Conservation (phyloP, 2,329 filamentous ascomycete species). For the Keithomyces neogunnii region DNA sequence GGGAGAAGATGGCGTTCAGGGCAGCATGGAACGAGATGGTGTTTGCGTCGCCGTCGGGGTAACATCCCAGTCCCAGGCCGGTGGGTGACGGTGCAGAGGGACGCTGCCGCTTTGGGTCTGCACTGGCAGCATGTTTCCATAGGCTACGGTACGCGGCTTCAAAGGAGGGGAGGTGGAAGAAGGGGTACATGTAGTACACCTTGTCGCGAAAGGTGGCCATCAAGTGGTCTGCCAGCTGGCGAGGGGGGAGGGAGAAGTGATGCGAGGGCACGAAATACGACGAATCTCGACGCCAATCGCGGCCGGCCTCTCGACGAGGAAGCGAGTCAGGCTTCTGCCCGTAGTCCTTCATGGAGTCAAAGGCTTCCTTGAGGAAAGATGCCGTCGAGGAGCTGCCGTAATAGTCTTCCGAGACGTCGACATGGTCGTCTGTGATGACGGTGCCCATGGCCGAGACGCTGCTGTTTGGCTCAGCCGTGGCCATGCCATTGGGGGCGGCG, state of each 20-base stretch:
- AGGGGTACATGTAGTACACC: slow-evolving; percentile 34
- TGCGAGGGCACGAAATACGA: slow-evolving; percentile 9
- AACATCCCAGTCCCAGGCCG: slow-evolving; percentile 23
- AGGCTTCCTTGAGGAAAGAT: slow-evolving; percentile 30
- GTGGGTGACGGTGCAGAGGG: not conserved
- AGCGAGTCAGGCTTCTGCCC: not conserved
- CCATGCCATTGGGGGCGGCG: not conserved
- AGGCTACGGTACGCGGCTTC: slow-evolving; percentile 28
- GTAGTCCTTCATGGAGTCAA: slow-evolving; percentile 16
- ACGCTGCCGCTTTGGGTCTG: not conserved
- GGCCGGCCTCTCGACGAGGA: not conserved
- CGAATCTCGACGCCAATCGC: slow-evolving; percentile 6
- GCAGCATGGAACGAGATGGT: slow-evolving; percentile 27
- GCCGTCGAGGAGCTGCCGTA: slow-evolving; percentile 14
- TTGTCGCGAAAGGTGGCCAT: slow-evolving; percentile 28
- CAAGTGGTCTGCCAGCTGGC: slow-evolving; percentile 31
- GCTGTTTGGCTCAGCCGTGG: slow-evolving; percentile 2
- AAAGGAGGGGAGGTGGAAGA: slow-evolving; percentile 33
- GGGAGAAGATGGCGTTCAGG: slow-evolving; percentile 22
- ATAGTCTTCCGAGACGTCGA: slow-evolving; percentile 2
- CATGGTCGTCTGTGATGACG: slow-evolving; percentile 21
- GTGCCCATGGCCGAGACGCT: slow-evolving; percentile 30
- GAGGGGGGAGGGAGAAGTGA: slow-evolving; percentile 28
- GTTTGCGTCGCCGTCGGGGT: slow-evolving; percentile 17
- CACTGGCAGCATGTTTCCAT: slow-evolving; percentile 18